Conservation (phyloP, 805 yeast species). For the Suhomyces xylopsoci region DNA sequence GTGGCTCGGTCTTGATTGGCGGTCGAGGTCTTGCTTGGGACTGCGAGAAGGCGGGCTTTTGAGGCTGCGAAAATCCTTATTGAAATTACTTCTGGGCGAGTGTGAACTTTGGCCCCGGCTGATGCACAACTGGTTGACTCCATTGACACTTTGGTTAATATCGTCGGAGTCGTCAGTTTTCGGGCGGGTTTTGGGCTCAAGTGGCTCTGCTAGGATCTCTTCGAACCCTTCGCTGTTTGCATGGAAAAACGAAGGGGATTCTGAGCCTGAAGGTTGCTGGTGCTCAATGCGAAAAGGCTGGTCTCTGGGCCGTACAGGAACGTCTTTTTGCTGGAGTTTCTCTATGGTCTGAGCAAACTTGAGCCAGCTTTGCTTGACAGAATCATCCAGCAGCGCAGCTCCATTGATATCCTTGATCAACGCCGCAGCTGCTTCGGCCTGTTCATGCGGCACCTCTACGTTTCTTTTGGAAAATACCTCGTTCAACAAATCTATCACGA, state of each 20-base stretch:
- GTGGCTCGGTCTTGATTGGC: not conserved
- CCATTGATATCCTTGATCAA: conserved; percentile 1
- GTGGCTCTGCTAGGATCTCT: conserved; percentile 1
- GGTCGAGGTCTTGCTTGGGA: not conserved
- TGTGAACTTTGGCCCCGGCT: not conserved
- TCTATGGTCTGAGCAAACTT: not conserved
- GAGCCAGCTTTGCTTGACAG: not conserved
- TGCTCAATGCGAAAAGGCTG: conserved; percentile 16
- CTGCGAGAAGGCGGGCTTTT: not conserved
- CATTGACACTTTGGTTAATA: conserved; percentile 14
- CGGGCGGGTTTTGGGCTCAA: not conserved
- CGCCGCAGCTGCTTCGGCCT: not conserved
- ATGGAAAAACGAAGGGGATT: not conserved
- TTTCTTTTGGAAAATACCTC: conserved; percentile 5
- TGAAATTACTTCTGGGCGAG: not conserved
- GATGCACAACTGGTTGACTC: conserved; percentile 13
- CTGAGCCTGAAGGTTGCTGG: not conserved
- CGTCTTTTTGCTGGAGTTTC: not conserved
- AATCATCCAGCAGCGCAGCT: not conserved
- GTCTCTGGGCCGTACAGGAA: conserved; percentile 11
- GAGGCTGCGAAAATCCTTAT: not conserved
- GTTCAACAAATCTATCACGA: conserved; percentile 4
- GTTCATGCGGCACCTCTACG: conserved; percentile 1
- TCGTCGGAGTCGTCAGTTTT: conserved; percentile 11
- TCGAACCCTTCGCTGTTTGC: not conserved